Conservation (phyloP, 164 flowering plant species). For the Berberis vulgaris region DNA sequence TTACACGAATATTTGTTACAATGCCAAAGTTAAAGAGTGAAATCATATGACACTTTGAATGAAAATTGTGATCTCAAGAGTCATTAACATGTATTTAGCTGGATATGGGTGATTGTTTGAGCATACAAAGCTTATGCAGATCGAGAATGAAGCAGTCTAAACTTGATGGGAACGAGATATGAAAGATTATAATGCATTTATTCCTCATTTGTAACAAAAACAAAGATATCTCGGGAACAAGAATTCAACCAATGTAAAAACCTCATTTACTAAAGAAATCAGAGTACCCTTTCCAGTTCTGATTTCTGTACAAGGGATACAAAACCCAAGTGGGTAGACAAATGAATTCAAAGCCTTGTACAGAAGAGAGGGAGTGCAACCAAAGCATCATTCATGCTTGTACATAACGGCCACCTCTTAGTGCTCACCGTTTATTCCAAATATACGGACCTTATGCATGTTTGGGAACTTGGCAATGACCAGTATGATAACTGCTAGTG, state of each 20-base stretch:
- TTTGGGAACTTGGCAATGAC: slow-evolving; percentile 63
- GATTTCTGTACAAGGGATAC: slow-evolving; percentile 30
- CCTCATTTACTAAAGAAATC: slow-evolving; percentile 11
- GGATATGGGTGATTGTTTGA: too few species aligned
- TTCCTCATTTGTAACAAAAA: slow-evolving; percentile 1
- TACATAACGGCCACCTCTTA: slow-evolving; percentile 12
- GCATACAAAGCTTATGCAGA: too few species aligned
- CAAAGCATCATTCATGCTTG: slow-evolving; percentile 1
- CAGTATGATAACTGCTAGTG: slow-evolving; percentile 45
- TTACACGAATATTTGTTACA: too few species aligned
- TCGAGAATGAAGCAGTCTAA: too few species aligned
- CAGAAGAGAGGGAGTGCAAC: slow-evolving; percentile 6
- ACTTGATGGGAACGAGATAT: too few species aligned
- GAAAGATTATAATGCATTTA: background rate
- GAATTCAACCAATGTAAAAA: slow-evolving; percentile 3
- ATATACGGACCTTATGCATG: slow-evolving; percentile 63
- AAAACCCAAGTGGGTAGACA: slow-evolving; percentile 5
- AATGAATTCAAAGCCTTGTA: slow-evolving; percentile 12
- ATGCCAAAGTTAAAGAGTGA: too few species aligned
- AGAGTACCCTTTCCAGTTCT: slow-evolving; percentile 22
- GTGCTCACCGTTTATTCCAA: slow-evolving; percentile 54
- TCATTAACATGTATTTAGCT: too few species aligned
- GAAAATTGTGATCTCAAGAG: too few species aligned
- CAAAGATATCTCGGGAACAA: background rate
- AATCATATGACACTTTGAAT: too few species aligned